Evolutionary conservation across 805 yeast species (phyloP), one percentile per base, ranked within the genome.

Genomic region (Lachancea kluyveri): DNA sequence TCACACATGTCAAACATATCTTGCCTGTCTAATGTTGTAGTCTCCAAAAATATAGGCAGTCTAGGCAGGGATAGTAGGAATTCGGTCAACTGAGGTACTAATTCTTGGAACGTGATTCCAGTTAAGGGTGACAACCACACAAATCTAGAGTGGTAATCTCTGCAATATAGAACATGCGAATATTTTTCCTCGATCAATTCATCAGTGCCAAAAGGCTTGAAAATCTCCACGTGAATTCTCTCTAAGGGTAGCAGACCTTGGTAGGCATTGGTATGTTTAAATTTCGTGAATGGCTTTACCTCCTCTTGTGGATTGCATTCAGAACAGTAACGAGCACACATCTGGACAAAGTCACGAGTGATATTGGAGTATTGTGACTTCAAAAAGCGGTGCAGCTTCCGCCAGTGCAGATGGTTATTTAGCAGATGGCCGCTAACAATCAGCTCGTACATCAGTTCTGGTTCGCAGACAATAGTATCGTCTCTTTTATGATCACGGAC

Each of bases 41-140:
- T 44, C 24, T 52, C 57, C 4, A 58, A 35, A 20, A 42, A 54
- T 8, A 57, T 44, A 3, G 63, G 63, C 3, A 45, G 30, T 8
- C 52, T 43, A 2, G 50, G 43, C 17, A 50, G 26, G 4, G 34
- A 21, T 12, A 52, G 28, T 3, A 57, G 30, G 7, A 51, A 36
- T 4, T 37, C 26, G 1, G 47, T 35, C 1, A 55, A 24, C 6
- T 32, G 31, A 1, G 40, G 19, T 3, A 45, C 36, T 12, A 56
- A 19, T 15, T 45, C 45, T 24, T 42, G 43, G 17, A 50, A 46
- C 21, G 43, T 46, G 4, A 41, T 37, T 28, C 38, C 45, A 29
- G 42, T 45, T 27, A 56, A 34, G 6, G 62, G 62, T n/a, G 28
- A 26, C 14, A 48, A 24, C 62, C 62, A 56, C 11, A 45, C 44